Evolutionary conservation across 192 early-diverging fungal species (phyloP).

Genomic region (Borealophlyctis nickersoniae): DNA sequence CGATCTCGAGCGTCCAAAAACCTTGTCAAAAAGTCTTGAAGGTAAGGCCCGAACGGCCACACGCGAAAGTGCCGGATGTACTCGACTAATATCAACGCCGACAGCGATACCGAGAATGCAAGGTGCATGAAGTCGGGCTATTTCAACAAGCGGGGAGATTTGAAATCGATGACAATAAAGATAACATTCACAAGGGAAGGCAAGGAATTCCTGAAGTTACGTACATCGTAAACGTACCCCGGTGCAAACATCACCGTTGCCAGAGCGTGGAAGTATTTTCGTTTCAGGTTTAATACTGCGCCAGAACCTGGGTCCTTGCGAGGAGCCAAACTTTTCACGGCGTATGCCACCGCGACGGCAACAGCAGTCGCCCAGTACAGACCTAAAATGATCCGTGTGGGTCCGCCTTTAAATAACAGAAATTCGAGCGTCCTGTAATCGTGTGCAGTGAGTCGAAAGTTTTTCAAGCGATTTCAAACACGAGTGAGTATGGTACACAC

Average conservation of each 20-base stretch:
- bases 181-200: background rate
- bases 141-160: background rate
- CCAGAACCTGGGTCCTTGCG: background rate
- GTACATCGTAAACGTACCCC: slow-evolving; percentile 67
- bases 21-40: slow-evolving; percentile 69
- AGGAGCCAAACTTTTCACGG: slow-evolving; percentile 9
- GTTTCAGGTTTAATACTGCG: slow-evolving; percentile 39
- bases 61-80: slow-evolving; percentile 75
- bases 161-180: slow-evolving; percentile 3
- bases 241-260: slow-evolving; percentile 86
- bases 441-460: slow-evolving; percentile 19
- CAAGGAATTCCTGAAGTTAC: background rate
- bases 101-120: slow-evolving; percentile 74
- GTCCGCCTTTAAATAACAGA: slow-evolving; percentile 7
- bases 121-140: slow-evolving; percentile 75
- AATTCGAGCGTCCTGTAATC: slow-evolving; percentile 19
- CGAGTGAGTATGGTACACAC: slow-evolving; percentile 25
- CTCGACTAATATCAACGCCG: slow-evolving; percentile 72
- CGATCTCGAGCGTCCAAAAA: slow-evolving; percentile 86
- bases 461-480: slow-evolving; percentile 27
- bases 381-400: slow-evolving; percentile 32
- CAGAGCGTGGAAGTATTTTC: slow-evolving; percentile 85
- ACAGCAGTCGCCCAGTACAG: slow-evolving; percentile 48
- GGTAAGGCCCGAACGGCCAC: slow-evolving; percentile 56
- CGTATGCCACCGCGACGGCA: slow-evolving; percentile 36